Evolutionary conservation across 2,329 filamentous ascomycete species (phyloP).

Genomic region (Helotiales sp.): DNA sequence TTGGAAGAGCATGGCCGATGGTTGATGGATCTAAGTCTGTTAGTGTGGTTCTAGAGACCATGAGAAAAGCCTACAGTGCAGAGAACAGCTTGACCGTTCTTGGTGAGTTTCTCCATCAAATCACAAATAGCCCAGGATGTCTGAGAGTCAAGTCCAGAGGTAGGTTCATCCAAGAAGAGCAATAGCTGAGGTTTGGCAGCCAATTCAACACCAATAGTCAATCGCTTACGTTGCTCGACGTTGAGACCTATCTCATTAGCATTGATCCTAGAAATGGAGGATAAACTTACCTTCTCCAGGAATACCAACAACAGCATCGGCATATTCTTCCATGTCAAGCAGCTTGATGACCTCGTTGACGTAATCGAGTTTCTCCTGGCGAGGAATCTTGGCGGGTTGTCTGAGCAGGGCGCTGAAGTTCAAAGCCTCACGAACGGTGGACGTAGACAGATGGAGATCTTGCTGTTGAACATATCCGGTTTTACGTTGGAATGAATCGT

Average conservation of each 20-base stretch:
- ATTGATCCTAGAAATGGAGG: neutral
- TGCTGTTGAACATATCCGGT: conserved; percentile 93
- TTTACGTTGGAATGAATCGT: conserved; percentile 81
- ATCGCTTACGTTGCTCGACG: conserved; percentile 69
- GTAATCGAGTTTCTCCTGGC: conserved; percentile 81
- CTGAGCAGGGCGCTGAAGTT: conserved; percentile 87
- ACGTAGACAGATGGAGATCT: conserved; percentile 83
- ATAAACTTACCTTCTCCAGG: conserved; percentile 70
- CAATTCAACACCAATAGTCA: conserved; percentile 93
- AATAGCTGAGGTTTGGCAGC: conserved; percentile 87
- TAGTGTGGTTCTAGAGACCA: neutral
- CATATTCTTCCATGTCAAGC: conserved; percentile 87
- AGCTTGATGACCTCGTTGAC: conserved; percentile 90
- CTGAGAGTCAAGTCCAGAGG: conserved; percentile 89
- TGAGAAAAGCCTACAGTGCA: conserved; percentile 61
- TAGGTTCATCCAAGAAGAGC: conserved; percentile 92
- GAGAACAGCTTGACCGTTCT: conserved; percentile 86
- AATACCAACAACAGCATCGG: conserved; percentile 88
- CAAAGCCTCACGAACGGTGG: conserved; percentile 86
- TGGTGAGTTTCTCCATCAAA: conserved; percentile 85
- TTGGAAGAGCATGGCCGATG: conserved; percentile 90
- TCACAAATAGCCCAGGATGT: conserved; percentile 91
- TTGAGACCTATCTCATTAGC: conserved; percentile 33
- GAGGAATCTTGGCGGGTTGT: conserved; percentile 74
- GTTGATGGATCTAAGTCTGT: conserved; percentile 74